Conservation (phyloP, 2,329 filamentous ascomycete genomes). For the Talaromyces islandicus region DNA sequence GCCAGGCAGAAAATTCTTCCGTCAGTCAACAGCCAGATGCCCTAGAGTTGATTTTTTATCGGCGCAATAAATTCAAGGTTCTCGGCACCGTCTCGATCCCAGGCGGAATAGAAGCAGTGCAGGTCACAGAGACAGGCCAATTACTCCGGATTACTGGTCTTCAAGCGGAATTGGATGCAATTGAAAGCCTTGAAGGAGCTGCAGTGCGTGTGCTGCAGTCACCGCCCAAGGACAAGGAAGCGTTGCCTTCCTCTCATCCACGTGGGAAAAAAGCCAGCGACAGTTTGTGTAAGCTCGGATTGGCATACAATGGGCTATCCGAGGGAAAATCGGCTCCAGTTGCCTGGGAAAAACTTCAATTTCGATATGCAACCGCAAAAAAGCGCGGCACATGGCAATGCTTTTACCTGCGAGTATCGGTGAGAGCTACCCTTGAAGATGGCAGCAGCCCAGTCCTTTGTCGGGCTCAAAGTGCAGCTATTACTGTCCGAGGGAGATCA, state of each 20-base stretch:
- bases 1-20: not conserved
- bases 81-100: conserved; percentile 4
- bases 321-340: not conserved
- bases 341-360: conserved; percentile 9
- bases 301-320: not conserved
- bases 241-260: not conserved
- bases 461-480: conserved; percentile 4
- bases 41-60: conserved; percentile 9
- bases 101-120: not conserved
- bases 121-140: not conserved
- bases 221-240: not conserved
- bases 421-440: conserved; percentile 4
- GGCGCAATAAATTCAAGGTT: conserved; percentile 10
- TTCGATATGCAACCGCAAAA: conserved; percentile 9
- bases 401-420: conserved; percentile 7
- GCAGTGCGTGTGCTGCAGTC: conserved; percentile 5
- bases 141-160: not conserved
- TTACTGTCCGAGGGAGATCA: conserved; percentile 8
- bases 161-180: conserved; percentile 6
- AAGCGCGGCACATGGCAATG: conserved; percentile 11
- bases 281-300: not conserved
- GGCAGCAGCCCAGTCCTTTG: conserved; percentile 1
- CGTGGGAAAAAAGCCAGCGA: not conserved
- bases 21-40: not conserved
- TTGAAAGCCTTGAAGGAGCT: conserved; percentile 7